phyloP scores from a whole-genome alignment of 208 protist genomes.

The Wallacemonas sp. region DNA sequence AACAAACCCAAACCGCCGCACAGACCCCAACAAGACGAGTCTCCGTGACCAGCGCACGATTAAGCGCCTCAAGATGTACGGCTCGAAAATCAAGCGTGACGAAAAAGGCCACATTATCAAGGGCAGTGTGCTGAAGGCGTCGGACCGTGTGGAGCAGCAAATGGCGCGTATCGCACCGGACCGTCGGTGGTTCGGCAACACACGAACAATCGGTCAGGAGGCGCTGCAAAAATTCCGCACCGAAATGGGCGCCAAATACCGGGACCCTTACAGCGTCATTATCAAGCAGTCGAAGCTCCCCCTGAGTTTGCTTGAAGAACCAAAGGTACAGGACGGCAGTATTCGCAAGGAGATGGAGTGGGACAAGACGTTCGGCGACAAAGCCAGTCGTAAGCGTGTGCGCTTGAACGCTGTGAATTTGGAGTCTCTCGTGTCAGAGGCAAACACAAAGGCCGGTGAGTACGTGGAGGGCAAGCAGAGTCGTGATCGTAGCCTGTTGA shows the following conservation, averaged over 20 bases:
- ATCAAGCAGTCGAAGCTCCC: conserved; percentile 98
- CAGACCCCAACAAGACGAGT: conserved; percentile 78
- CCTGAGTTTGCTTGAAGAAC: conserved; percentile 92
- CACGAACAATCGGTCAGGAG: conserved; percentile 95
- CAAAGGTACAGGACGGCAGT: conserved; percentile 79
- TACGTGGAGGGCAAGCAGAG: conserved; percentile 56
- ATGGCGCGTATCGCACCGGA: conserved; percentile 95
- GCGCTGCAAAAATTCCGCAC: conserved; percentile 96
- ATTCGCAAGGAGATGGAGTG: conserved; percentile 95
- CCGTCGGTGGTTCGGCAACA: conserved; percentile 98
- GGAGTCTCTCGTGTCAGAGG: conserved; percentile 46
- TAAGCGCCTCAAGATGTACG: conserved; percentile 90
- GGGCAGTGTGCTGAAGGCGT: conserved; percentile 85
- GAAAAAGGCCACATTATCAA: conserved; percentile 92
- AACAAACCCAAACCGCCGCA: conserved; percentile 79
- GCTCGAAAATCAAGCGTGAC: conserved; percentile 85
- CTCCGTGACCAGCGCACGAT: conserved; percentile 85
- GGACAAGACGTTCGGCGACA: conserved; percentile 95
- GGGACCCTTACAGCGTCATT: conserved; percentile 98
- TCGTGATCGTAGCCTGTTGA: conserved; percentile 64
- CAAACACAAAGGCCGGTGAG: conserved; percentile 32
- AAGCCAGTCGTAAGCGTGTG: conserved; percentile 91
- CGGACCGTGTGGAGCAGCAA: conserved; percentile 79
- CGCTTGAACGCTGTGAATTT: conserved; percentile 62
- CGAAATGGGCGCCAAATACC: conserved; percentile 92